Evolutionary conservation across 768 basidiomycete genomes (phyloP), one percentile per base, ranked within the genome.

Genomic region (Leucocoprinus birnbaumii): DNA sequence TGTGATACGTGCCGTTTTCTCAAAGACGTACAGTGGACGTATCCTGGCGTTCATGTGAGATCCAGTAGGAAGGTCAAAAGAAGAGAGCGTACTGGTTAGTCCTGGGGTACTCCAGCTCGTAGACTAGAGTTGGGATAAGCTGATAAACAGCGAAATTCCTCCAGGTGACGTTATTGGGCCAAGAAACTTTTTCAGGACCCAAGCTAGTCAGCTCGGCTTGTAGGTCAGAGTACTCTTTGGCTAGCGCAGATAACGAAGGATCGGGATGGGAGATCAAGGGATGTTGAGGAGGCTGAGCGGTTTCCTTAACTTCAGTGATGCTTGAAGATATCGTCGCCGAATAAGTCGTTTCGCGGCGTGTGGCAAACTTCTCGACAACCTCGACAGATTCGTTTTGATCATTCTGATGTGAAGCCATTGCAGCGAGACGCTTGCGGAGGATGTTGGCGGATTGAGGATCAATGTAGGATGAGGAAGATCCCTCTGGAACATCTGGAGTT

Each of bases 71-170:
- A 37, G 16, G 6, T 19, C 16, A 11, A 16, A 26, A n/a, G n/a
- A 40, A 11, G 18, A 47, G 13, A 9, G 71, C 82, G 48, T 63
- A 91, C 91, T 78, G 73, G 27, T 90, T 84, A 9, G 96, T 98
- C 48, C 96, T 75, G 9, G 96, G 96, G 68, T 95, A 99, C 70
- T 98, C 95, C 31, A 98, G 76, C 68, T 98, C 94, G 65, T 99
- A 99, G 6, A 98, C 94, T 41, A 99, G 78, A 0, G 93, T 93
- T 13, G 97, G 97, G 44, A 91, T 85, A 37, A 95, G 72, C 71
- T 91, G 83, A 70, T 95, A 99, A 37, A 87, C 80, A 25, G 81
- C 81, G 65, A 94, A 98, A 68, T 93, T 88, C 63, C 77, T 81
- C 65, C 84, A 80, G 0, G 86, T 87, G 58, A 98, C 80, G 66